Percentiles rank a stretch among this genome's conserved stretches.
Evolutionary conservation across 2,329 filamentous ascomycete species (phyloP).

Genomic region (Chlorencoelia australis): DNA sequence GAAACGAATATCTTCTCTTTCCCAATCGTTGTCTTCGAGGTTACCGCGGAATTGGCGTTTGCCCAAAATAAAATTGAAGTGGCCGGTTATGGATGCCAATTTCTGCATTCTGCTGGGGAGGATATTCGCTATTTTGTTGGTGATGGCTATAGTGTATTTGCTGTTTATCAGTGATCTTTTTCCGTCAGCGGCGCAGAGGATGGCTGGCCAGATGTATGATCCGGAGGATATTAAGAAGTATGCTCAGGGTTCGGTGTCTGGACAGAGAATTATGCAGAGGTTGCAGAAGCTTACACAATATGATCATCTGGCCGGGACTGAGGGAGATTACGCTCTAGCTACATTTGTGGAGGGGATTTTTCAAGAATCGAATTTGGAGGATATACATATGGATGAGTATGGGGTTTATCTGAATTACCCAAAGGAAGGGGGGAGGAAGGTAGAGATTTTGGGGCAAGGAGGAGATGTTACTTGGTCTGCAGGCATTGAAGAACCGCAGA

Average conservation of each 20-base stretch:
- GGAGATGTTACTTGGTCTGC: slow-evolving; percentile 65
- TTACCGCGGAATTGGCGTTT: slow-evolving; percentile 25
- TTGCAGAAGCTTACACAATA: slow-evolving; percentile 70
- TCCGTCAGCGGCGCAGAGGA: slow-evolving; percentile 49
- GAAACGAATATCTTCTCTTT: slow-evolving; percentile 29
- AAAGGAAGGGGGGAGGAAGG: slow-evolving; percentile 60
- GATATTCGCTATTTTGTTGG: slow-evolving; percentile 62
- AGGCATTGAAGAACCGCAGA: slow-evolving; percentile 70
- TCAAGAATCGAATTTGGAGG: slow-evolving; percentile 59
- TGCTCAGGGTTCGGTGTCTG: slow-evolving; percentile 64
- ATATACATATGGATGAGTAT: slow-evolving; percentile 67
- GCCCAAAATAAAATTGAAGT: slow-evolving; percentile 16
- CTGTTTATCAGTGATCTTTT: slow-evolving; percentile 82
- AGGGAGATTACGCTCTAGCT: slow-evolving; percentile 80
- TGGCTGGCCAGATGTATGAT: slow-evolving; percentile 65
- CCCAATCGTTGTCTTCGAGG: slow-evolving; percentile 21
- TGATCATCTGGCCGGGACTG: slow-evolving; percentile 87
- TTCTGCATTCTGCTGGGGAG: slow-evolving; percentile 58
- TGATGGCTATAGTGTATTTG: slow-evolving; percentile 70
- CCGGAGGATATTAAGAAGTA: slow-evolving; percentile 71
- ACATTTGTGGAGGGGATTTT: slow-evolving; percentile 78
- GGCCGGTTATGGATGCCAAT: slow-evolving; percentile 26
- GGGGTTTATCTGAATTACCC: slow-evolving; percentile 92
- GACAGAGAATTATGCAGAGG: slow-evolving; percentile 58
- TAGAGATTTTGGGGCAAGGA: slow-evolving; percentile 67